Base-by-base conservation (phyloP, 345 rosid genomes). In the Ceriops tagal region DNA sequence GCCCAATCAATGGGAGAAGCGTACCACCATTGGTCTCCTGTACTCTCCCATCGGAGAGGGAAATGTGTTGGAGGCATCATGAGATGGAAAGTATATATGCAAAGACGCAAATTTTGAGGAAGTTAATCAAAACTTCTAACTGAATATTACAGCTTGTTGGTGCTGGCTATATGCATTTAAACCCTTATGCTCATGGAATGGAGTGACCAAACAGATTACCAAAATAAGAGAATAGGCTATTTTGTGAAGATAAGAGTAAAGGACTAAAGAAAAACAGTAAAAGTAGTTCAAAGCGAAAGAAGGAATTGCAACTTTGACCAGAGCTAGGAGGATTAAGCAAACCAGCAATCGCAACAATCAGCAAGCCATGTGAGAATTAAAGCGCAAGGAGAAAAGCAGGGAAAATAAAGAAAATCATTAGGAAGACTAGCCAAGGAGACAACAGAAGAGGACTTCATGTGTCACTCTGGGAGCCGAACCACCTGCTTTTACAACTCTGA, bases 1-100 rank as follows among this genome's bases (percentile, higher is more conserved):
- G 98, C 97, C 79, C 86, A 91, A 61, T 93, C 97, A 20, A 93
- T 88, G 0, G 98, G 97, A 65, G 97, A 87, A 67, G 97, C 98
- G 72, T 83, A 93, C 98, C 98, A 93, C 98, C 97, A 91, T 61
- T 93, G 98, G 63, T 88, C 96, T n/a, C 93, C 89, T 30, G 96
- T 93, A 77, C 96, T 91, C 77, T 89, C 96, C 92, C 98, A 93
- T 1, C 98, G 86, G 59, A 93, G 92, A 70, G 96, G 97, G 65
- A 91, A 89, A 72, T 85, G 83, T 9, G 78, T 78, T 24, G 91
- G 96, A 71, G 92, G 79, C 97, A 89, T 86, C 64, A 18, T 56
- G 27, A 43, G 37, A 30, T 20, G 62, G 49, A 43, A 11, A 51
- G 26, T 24, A 39, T 34, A 34, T 34, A 7, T 21, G 56, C 55